Evolutionary conservation across 352 stramenopile genomes (phyloP).

Genomic region (Phytophthora pluvialis): DNA sequence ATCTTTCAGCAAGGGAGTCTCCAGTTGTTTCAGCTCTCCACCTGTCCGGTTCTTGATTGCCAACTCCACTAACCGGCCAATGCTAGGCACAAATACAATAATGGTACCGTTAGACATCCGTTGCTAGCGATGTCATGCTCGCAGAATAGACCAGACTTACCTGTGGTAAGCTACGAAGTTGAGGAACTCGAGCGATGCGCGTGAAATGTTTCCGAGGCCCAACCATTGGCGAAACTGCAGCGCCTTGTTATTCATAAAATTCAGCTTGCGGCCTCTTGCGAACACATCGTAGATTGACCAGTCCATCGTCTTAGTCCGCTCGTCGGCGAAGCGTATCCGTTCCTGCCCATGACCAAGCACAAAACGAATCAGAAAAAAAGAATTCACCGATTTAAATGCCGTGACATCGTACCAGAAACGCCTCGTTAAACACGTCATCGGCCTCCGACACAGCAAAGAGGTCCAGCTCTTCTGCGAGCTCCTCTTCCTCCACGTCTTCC

Average conservation of each 20-base stretch:
- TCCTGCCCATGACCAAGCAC: constrained; percentile 41
- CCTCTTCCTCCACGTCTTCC: constrained; percentile 83
- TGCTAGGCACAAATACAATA: constrained; percentile 41
- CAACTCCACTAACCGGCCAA: constrained; percentile 80
- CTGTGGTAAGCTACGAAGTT: constrained; percentile 90
- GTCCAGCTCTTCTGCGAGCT: constrained; percentile 86
- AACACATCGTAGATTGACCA: constrained; percentile 86
- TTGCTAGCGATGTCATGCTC: background rate
- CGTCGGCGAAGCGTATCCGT: constrained; percentile 85
- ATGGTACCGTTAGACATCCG: constrained; percentile 1
- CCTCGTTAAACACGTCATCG: constrained; percentile 77
- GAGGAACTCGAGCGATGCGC: constrained; percentile 83
- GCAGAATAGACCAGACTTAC: constrained; percentile 39
- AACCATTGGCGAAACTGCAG: constrained; percentile 79
- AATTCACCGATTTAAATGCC: too few relatives aligned
- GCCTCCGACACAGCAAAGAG: constrained; percentile 82
- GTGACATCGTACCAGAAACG: constrained; percentile 57
- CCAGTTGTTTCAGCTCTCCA: constrained; percentile 58
- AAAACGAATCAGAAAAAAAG: constrained; percentile 7
- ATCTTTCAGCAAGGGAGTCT: constrained; percentile 54
- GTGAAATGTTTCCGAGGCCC: constrained; percentile 61
- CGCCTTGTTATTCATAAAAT: constrained; percentile 85
- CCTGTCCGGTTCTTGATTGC: constrained; percentile 78
- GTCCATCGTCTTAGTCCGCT: constrained; percentile 84
- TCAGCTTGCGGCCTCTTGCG: constrained; percentile 76